phyloP scores from a whole-genome alignment of 2,329 filamentous ascomycete species.

The Xylariaceae sp. region DNA sequence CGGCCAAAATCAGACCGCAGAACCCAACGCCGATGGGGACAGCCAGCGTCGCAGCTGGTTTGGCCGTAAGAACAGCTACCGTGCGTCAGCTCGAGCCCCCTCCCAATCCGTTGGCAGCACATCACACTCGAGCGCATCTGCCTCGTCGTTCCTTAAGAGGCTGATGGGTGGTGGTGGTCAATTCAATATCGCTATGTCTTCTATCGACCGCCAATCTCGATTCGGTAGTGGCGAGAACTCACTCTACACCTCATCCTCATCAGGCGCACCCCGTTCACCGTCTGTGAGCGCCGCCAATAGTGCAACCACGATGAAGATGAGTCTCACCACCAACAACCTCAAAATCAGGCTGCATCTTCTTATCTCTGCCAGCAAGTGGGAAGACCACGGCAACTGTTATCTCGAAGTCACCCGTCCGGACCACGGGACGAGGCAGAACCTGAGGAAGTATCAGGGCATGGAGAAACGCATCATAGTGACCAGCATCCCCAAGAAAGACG shows the following conservation, averaged over 20 bases:
- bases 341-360: constrained; percentile 84
- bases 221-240: constrained; percentile 53
- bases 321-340: constrained; percentile 70
- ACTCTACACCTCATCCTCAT: constrained; percentile 57
- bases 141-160: constrained; percentile 71
- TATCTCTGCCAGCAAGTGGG: constrained; percentile 75
- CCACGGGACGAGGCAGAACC: constrained; percentile 54
- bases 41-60: constrained; percentile 54
- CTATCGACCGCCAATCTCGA: constrained; percentile 58
- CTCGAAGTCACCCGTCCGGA: constrained; percentile 79
- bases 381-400: constrained; percentile 80
- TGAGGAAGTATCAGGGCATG: constrained; percentile 58
- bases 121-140: constrained; percentile 59
- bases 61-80: constrained; percentile 61
- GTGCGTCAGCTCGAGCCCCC: constrained; percentile 58
- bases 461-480: constrained; percentile 84
- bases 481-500: constrained; percentile 61
- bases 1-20: constrained; percentile 51
- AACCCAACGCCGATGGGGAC: constrained; percentile 46
- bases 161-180: constrained; percentile 68
- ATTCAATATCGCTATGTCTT: constrained; percentile 81
- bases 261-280: constrained; percentile 50
- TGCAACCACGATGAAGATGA: constrained; percentile 42
- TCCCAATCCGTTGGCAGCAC: constrained; percentile 68
- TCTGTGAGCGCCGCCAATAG: constrained; percentile 53